Evolutionary conservation across 768 basidiomycete species (phyloP).

Genomic region (Paxillus involutus): DNA sequence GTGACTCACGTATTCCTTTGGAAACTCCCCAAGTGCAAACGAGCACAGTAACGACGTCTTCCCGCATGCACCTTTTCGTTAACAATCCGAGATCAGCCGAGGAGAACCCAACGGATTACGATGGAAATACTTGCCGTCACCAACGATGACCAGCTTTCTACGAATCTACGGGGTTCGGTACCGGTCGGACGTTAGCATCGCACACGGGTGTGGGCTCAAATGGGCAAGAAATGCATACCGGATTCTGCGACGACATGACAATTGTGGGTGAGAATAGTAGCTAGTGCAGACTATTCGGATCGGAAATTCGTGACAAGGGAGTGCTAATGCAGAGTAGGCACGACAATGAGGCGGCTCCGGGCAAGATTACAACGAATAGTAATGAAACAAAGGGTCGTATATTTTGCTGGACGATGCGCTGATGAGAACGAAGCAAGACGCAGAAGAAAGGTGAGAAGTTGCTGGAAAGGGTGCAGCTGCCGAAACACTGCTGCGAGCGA

Average conservation of each 20-base stretch:
- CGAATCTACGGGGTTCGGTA: conserved; percentile 59
- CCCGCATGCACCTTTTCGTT: conserved; percentile 79
- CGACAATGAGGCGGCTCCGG: not conserved
- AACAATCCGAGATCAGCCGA: conserved; percentile 17
- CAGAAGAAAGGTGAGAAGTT: not conserved
- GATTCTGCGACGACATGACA: conserved; percentile 53
- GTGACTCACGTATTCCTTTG: conserved; percentile 86
- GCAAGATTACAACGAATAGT: conserved; percentile 8
- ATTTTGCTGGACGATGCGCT: not conserved
- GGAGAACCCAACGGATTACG: conserved; percentile 2
- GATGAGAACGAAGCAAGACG: conserved; percentile 5
- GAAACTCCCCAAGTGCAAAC: conserved; percentile 93
- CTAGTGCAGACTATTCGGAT: conserved; percentile 14
- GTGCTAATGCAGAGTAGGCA: not conserved
- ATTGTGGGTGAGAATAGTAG: conserved; percentile 2
- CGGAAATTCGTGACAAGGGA: conserved; percentile 14
- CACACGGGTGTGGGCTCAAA: not conserved
- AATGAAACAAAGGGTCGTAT: conserved; percentile 7
- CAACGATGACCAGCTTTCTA: conserved; percentile 94
- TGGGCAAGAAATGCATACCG: conserved; percentile 42
- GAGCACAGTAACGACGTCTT: conserved; percentile 92
- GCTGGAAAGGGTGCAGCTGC: not conserved
- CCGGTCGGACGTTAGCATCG: conserved; percentile 4
- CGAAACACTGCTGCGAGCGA: not conserved
- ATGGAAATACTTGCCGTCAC: conserved; percentile 70